Conservation (phyloP, 139 green algal species). For the Chlamydomonas incerta region DNA sequence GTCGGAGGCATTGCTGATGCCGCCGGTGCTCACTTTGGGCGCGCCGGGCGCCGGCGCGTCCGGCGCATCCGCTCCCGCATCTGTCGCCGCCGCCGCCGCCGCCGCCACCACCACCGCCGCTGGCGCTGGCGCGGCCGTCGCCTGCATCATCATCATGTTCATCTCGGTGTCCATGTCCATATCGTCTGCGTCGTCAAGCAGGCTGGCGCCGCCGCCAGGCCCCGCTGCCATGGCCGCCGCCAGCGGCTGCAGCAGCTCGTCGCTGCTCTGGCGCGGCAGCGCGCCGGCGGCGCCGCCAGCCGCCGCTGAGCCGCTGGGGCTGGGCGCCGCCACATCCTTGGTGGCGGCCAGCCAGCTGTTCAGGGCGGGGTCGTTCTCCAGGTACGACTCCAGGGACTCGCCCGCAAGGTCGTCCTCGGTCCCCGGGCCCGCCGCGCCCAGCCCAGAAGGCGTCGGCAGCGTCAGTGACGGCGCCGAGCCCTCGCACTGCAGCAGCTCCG, state of each 20-base stretch:
- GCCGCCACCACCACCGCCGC: background rate
- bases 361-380: constrained; percentile 15
- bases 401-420: background rate
- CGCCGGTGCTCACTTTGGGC: no score
- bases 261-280: background rate
- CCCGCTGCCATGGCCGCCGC: background rate
- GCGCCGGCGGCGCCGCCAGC: no score
- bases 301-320: no score
- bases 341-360: background rate
- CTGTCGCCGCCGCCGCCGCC: background rate
- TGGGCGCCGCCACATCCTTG: background rate
- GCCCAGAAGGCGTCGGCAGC: background rate
- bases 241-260: constrained; percentile 29
- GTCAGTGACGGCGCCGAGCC: constrained; percentile 3
- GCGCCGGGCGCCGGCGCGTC: no score
- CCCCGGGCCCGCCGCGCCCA: no score
- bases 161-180: constrained; percentile 9
- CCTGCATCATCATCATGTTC: background rate
- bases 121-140: background rate
- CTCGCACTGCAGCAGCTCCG: background rate
- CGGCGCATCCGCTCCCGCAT: no score
- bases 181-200: background rate
- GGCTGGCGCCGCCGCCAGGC: background rate
- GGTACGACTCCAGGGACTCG: background rate
- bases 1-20: no score